A percentile compares a stretch with the other conserved stretches of the same genome.
These are phyloP conservation scores for Tremellales sp. DNA, from an alignment of 1,284 basidiomycete genomes.

Conservation along the genomic window DNA sequence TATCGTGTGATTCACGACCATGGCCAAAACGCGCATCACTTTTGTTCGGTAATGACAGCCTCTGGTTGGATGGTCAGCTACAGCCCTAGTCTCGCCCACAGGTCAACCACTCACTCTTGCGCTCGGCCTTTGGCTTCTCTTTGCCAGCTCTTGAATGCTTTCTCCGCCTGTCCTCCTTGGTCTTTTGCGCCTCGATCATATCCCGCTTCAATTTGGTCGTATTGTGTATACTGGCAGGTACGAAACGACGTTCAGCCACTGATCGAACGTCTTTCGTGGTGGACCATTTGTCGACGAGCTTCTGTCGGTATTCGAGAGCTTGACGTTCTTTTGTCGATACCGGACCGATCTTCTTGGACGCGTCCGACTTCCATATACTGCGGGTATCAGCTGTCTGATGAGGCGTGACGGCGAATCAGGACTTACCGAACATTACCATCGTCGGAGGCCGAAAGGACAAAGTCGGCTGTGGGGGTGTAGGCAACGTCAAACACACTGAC, in stretches of 20 bases:
- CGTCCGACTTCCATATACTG: conserved; percentile 86
- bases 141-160: conserved; percentile 80
- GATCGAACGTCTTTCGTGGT: conserved; percentile 74
- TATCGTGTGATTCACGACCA: too few relatives aligned
- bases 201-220: conserved; percentile 83
- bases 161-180: conserved; percentile 90
- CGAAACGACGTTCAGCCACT: conserved; percentile 76
- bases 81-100: conserved; percentile 1
- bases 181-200: conserved; percentile 83
- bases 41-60: conserved; percentile 72
- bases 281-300: conserved; percentile 84
- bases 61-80: conserved; percentile 48
- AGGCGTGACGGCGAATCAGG: neutral
- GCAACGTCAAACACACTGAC: conserved; percentile 53
- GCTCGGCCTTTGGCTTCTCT: conserved; percentile 85
- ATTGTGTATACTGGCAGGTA: conserved; percentile 86
- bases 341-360: conserved; percentile 87
- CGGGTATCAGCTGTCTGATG: neutral
- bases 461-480: conserved; percentile 87
- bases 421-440: conserved; percentile 81
- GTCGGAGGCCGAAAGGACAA: conserved; percentile 89
- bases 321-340: conserved; percentile 88
- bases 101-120: conserved; percentile 58
- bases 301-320: conserved; percentile 86
- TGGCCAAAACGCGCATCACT: too few relatives aligned